Evolutionary conservation across 805 yeast genomes (phyloP), one percentile per base, ranked within the genome.

Genomic region (Pichia phayaonensis): DNA sequence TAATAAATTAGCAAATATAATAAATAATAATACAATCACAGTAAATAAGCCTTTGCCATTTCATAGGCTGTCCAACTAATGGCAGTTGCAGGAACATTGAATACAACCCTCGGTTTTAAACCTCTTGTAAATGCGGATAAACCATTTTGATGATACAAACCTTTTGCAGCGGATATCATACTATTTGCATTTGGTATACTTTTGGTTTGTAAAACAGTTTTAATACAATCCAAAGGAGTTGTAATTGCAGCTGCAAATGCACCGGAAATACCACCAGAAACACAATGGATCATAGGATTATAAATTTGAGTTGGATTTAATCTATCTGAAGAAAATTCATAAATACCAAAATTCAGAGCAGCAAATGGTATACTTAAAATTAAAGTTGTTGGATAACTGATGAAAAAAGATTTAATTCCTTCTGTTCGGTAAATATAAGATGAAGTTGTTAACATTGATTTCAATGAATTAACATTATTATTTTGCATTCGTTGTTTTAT

Each of bases 21-120:
- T 12, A 23, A 34, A 34, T 34, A 34, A 34, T 34, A n/a, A 34
- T n/a, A 34, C 38, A 34, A 39, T 50, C 40, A 51, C 36, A 77
- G 64, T 61, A 83, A 68, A 56, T 84, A 74, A 57, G 80, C 83
- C 69, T 92, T 92, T 42, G 97, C 97, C 92, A 90, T 87, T 67
- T 92, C 99, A 68, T 92, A 92, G 26, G 96, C 88, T 1, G 98
- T 92, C 98, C 98, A 92, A 56, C 95, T 83, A 54, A 92, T 90
- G 21, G 98, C 98, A 10, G 98, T 92, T 44, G 95, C 83, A 22
- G 99, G 99, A 65, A 92, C 90, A 67, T 90, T 90, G 57, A 94
- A 86, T 31, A 92, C 82, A 50, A 94, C 82, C 68, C 99, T 81
- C 44, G 99, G 97, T 61, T 84, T 81, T 61, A 89, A 73, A 20